Evolutionary conservation across 805 yeast genomes (phyloP).

Genomic region (Ogataea trehaloabstinens): DNA sequence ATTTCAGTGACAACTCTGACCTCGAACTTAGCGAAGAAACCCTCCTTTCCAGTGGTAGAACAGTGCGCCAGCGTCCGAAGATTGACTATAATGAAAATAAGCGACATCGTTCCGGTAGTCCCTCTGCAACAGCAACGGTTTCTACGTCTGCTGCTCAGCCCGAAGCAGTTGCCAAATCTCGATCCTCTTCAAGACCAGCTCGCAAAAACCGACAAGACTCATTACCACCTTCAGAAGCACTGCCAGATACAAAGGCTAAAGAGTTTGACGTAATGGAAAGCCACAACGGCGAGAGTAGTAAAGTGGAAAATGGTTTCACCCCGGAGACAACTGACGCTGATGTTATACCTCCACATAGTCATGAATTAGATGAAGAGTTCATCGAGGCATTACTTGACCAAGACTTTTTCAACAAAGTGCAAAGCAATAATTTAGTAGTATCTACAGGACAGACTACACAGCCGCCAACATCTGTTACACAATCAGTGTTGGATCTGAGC

Average conservation of each 20-base stretch:
- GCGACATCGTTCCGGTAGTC: slow-evolving; percentile 6
- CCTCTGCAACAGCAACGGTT: background rate
- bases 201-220: background rate
- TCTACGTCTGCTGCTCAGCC: background rate
- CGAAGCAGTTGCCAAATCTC: background rate
- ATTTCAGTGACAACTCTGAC: slow-evolving; percentile 26
- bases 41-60: slow-evolving; percentile 13
- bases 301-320: background rate
- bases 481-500: slow-evolving; percentile 6
- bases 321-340: background rate
- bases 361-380: slow-evolving; percentile 5
- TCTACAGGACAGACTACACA: background rate
- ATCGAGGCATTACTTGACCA: slow-evolving; percentile 9
- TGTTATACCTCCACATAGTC: background rate
- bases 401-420: slow-evolving; percentile 11
- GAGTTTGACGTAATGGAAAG: too few relatives aligned
- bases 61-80: slow-evolving; percentile 17
- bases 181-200: background rate
- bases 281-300: too few relatives aligned
- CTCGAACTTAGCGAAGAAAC: slow-evolving; percentile 18
- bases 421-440: slow-evolving; percentile 5
- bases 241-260: background rate
- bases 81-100: slow-evolving; percentile 28
- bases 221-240: background rate
- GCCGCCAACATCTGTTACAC: background rate